phyloP scores from a whole-genome alignment of 2,329 filamentous ascomycete species.

The Pyrenophora graminea region DNA sequence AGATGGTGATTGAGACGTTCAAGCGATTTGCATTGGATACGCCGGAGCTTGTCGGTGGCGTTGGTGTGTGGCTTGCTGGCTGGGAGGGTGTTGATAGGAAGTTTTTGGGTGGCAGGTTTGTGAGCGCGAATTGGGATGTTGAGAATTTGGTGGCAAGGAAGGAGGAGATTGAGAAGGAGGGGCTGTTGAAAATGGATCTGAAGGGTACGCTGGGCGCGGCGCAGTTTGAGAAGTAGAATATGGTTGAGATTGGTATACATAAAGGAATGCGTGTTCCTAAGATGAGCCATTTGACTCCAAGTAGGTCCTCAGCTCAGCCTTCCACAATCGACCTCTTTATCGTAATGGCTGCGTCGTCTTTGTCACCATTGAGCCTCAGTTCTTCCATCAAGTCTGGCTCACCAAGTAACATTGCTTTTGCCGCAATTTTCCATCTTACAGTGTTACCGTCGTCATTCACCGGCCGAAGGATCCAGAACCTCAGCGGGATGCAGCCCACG shows the following conservation, averaged over 20 bases:
- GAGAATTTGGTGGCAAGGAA: constrained; percentile 31
- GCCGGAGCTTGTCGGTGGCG: constrained; percentile 34
- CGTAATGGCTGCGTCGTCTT: constrained; percentile 3
- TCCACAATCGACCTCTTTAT: background rate
- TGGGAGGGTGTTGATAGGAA: constrained; percentile 22
- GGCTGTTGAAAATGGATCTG: constrained; percentile 21
- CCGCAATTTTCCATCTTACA: constrained; percentile 16
- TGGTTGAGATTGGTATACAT: too few species aligned
- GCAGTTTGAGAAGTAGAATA: constrained; percentile 11
- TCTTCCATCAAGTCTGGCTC: constrained; percentile 16
- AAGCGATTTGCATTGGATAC: constrained; percentile 28
- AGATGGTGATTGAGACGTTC: constrained; percentile 16
- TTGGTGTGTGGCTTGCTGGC: constrained; percentile 32
- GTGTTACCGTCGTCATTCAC: background rate
- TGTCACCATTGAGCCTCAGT: background rate
- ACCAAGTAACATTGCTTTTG: constrained; percentile 20
- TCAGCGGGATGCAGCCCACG: constrained; percentile 12
- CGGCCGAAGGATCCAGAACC: constrained; percentile 18
- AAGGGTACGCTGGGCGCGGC: constrained; percentile 20
- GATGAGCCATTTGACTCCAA: too few species aligned
- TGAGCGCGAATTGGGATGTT: constrained; percentile 37
- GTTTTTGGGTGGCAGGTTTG: constrained; percentile 32
- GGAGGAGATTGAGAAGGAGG: constrained; percentile 18
- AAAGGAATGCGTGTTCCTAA: too few species aligned
- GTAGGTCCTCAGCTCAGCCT: too few species aligned